These are phyloP conservation scores for Pythium aquatile DNA, from an alignment of 352 stramenopile genomes.

Conservation along the genomic window DNA sequence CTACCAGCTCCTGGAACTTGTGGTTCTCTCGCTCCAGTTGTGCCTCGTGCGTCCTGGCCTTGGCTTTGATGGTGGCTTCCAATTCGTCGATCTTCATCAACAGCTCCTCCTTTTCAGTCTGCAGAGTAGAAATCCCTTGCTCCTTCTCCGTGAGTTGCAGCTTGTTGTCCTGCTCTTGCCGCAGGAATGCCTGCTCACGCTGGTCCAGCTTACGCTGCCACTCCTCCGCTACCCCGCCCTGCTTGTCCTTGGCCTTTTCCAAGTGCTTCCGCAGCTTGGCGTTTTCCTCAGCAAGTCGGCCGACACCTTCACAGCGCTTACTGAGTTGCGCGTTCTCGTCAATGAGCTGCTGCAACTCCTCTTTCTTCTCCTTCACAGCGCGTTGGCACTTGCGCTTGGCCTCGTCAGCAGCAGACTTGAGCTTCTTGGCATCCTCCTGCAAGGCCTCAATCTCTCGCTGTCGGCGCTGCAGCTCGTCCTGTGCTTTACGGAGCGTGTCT, in stretches of 20 bases:
- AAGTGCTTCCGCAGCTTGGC: constrained; percentile 52
- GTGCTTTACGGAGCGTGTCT: constrained; percentile 2
- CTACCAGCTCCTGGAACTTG: constrained; percentile 30
- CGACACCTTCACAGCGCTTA: constrained; percentile 29
- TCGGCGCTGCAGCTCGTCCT: constrained; percentile 12
- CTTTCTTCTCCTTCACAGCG: constrained; percentile 45
- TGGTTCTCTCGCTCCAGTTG: constrained; percentile 26
- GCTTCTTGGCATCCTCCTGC: constrained; percentile 36
- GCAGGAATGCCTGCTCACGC: constrained; percentile 53
- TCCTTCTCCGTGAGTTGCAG: constrained; percentile 31
- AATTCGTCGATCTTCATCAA: not conserved
- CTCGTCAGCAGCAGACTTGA: constrained; percentile 23
- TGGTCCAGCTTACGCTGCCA: constrained; percentile 36
- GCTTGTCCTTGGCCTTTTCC: constrained; percentile 47
- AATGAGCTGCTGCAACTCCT: constrained; percentile 45
- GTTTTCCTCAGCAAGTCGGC: constrained; percentile 46
- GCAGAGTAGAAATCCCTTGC: constrained; percentile 30
- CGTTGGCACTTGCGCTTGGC: constrained; percentile 28
- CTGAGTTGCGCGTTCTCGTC: constrained; percentile 47
- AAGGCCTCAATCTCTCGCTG: constrained; percentile 28
- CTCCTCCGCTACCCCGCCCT: constrained; percentile 31
- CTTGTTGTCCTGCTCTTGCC: constrained; percentile 51
- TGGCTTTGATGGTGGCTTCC: constrained; percentile 19
- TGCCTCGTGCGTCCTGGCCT: constrained; percentile 6
- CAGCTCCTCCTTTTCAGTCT: constrained; percentile 28